Evolutionary conservation across 805 yeast genomes (phyloP).

Genomic region (Metschnikowia kofuensis): DNA sequence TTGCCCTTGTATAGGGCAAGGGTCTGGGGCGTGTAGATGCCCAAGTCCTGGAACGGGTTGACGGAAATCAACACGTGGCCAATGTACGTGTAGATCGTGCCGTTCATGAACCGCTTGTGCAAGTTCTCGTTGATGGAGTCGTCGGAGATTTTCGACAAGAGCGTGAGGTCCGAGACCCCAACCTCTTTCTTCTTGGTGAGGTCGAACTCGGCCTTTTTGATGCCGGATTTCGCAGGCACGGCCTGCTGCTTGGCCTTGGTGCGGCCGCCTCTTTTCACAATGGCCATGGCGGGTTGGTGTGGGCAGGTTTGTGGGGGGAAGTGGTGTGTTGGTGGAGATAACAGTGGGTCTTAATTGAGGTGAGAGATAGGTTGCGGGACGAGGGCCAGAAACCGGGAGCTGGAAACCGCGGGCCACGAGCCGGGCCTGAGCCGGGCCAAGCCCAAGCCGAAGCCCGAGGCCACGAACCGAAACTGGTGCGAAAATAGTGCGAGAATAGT

Average conservation of each 20-base stretch:
- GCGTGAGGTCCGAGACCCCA: constrained; percentile 94
- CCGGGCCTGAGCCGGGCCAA: too few species aligned
- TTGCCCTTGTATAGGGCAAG: constrained; percentile 81
- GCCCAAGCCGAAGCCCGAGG: too few species aligned
- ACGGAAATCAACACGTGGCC: constrained; percentile 95
- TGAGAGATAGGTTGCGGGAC: not conserved
- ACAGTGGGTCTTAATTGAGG: too few species aligned
- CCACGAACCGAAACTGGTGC: too few species aligned
- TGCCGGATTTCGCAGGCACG: constrained; percentile 57
- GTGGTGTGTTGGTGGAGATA: not conserved
- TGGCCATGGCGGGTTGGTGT: constrained; percentile 50
- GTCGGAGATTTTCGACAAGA: constrained; percentile 83
- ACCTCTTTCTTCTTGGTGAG: constrained; percentile 88
- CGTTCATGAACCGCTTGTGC: constrained; percentile 84
- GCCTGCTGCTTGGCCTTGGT: constrained; percentile 49
- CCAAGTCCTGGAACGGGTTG: constrained; percentile 94
- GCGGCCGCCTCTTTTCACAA: constrained; percentile 73
- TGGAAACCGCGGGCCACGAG: not conserved
- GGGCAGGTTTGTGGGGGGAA: not conserved
- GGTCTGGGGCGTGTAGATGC: constrained; percentile 83
- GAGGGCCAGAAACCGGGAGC: not conserved
- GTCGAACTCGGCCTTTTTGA: constrained; percentile 88
- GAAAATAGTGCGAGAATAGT: too few species aligned
- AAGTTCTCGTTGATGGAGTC: constrained; percentile 90
- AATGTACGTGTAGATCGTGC: constrained; percentile 86